These are phyloP conservation scores for Exophiala dermatitidis DNA, from an alignment of 2,329 filamentous ascomycete genomes.

Conservation along the genomic window DNA sequence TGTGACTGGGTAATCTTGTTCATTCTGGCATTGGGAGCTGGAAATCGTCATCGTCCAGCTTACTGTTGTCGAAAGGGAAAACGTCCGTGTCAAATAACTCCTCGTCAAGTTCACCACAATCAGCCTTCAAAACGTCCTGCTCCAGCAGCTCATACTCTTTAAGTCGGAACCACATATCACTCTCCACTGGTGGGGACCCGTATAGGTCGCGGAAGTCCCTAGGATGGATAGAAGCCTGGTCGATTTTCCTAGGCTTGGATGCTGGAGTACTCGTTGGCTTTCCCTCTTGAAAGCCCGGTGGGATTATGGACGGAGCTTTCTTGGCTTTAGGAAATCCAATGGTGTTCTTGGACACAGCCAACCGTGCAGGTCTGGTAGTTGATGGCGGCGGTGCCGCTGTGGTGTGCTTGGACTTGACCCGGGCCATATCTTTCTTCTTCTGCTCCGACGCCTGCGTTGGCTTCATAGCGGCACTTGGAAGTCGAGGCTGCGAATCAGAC, in stretches of 20 bases:
- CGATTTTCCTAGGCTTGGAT: slow-evolving; percentile 25
- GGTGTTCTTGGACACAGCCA: slow-evolving; percentile 67
- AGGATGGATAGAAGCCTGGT: slow-evolving; percentile 33
- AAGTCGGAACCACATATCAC: slow-evolving; percentile 40
- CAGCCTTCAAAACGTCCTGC: slow-evolving; percentile 24
- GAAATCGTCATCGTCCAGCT: slow-evolving; percentile 24
- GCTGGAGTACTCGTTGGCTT: slow-evolving; percentile 29
- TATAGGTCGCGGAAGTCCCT: slow-evolving; percentile 39
- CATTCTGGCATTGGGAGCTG: slow-evolving; percentile 23
- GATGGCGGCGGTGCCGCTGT: slow-evolving; percentile 43
- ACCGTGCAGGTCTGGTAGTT: slow-evolving; percentile 53
- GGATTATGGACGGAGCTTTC: slow-evolving; percentile 39
- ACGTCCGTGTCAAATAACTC: slow-evolving; percentile 24
- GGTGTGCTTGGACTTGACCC: slow-evolving; percentile 3
- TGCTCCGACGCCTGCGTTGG: slow-evolving; percentile 33
- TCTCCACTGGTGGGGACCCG: slow-evolving; percentile 37
- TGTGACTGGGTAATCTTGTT: background rate
- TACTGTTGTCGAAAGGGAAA: slow-evolving; percentile 27
- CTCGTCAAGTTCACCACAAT: slow-evolving; percentile 29
- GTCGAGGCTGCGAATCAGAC: slow-evolving; percentile 30
- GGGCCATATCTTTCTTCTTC: slow-evolving; percentile 36
- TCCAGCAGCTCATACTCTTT: slow-evolving; percentile 36
- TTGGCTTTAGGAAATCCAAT: slow-evolving; percentile 79
- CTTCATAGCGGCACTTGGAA: slow-evolving; percentile 30
- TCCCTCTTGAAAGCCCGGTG: slow-evolving; percentile 9